phyloP scores from a whole-genome alignment of 352 stramenopile species.

The Phytophthora fragariaefolia region DNA sequence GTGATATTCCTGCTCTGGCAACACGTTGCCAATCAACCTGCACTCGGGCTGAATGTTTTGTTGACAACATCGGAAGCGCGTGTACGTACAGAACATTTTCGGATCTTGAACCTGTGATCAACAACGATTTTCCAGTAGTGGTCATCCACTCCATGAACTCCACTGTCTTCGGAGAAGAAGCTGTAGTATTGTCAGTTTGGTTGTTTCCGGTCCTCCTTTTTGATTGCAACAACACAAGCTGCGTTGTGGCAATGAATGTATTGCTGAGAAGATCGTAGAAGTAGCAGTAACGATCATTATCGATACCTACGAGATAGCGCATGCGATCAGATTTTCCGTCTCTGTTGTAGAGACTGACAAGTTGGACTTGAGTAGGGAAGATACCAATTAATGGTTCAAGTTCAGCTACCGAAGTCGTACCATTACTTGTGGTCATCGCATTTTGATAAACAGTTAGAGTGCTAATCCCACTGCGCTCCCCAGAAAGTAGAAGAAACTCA shows the following conservation, averaged over 20 bases:
- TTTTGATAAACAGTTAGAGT: constrained; percentile 13
- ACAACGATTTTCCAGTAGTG: constrained; percentile 29
- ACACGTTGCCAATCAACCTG: constrained; percentile 54
- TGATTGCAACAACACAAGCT: constrained; percentile 33
- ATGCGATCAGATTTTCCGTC: constrained; percentile 9
- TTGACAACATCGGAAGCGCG: constrained; percentile 45
- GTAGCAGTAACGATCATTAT: constrained; percentile 50
- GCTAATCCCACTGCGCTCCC: constrained; percentile 22
- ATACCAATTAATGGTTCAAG: constrained; percentile 24
- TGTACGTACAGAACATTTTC: constrained; percentile 48
- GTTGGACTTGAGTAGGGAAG: constrained; percentile 37
- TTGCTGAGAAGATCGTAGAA: constrained; percentile 44
- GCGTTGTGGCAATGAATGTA: constrained; percentile 43
- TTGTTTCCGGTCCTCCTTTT: constrained; percentile 16
- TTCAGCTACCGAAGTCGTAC: neutral
- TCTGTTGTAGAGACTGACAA: constrained; percentile 29
- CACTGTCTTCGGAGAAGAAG: constrained; percentile 16
- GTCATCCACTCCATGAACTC: constrained; percentile 39
- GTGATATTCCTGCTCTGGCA: constrained; percentile 44
- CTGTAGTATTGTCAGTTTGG: constrained; percentile 5
- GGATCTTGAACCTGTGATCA: constrained; percentile 38
- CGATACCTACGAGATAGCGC: constrained; percentile 44
- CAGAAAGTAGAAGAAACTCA: constrained; percentile 34
- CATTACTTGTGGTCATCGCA: neutral
- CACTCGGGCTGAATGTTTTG: constrained; percentile 31